Percentiles rank a stretch among this genome's conserved stretches.
phyloP scores from a whole-genome alignment of 75 land plant species.

The Picea sitchensis region DNA sequence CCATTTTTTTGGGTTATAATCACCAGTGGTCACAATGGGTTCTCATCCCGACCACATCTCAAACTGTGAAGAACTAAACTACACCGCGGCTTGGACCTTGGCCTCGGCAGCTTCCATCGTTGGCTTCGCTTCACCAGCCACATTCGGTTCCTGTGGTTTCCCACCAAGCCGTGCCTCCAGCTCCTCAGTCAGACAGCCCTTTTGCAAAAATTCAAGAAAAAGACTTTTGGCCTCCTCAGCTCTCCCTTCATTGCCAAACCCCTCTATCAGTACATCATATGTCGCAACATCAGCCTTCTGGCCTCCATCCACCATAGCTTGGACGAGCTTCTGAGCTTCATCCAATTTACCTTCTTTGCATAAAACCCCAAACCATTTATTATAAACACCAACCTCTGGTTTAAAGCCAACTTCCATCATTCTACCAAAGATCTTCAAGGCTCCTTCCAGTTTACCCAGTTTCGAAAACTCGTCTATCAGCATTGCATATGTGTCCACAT shows the following conservation, averaged over 20 bases:
- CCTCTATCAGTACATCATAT: constrained; percentile 20
- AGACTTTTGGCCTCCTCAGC: background rate
- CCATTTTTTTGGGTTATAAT: no score
- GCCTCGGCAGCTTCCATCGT: no score
- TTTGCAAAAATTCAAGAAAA: background rate
- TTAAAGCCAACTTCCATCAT: constrained; percentile 17
- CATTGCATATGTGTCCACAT: constrained; percentile 27
- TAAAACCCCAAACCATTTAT: constrained; percentile 16
- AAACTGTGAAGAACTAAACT: no score
- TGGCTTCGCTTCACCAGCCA: no score
- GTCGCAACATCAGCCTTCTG: constrained; percentile 18
- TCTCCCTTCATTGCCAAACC: constrained; percentile 19
- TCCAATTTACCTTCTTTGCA: constrained; percentile 29
- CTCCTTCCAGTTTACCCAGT: constrained; percentile 7
- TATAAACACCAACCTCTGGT: constrained; percentile 22
- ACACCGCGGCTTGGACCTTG: no score
- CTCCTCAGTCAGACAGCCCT: no score
- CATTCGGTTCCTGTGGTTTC: no score
- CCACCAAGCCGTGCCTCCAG: no score
- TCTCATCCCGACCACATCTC: no score
- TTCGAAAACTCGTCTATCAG: constrained; percentile 27
- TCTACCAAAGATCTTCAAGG: constrained; percentile 9
- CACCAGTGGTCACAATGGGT: no score
- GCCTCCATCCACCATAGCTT: constrained; percentile 21
- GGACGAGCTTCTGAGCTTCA: constrained; percentile 19